Conservation (phyloP, 768 basidiomycete genomes). For the Russula sp. region DNA sequence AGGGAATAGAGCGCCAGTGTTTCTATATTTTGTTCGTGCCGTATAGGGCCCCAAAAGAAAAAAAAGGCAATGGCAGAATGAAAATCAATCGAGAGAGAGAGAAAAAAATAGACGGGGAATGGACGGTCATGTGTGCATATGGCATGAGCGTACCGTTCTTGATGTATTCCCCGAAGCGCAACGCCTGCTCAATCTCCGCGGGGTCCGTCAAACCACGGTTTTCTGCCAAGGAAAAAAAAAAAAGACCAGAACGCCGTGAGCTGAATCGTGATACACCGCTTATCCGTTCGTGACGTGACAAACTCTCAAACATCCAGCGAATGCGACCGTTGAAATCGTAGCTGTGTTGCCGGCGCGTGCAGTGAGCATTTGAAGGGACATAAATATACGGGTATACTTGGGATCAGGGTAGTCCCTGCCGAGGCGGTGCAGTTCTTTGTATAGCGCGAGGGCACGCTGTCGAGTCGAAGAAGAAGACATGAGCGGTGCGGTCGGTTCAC, state of each 20-base stretch:
- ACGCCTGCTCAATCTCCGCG: constrained; percentile 68
- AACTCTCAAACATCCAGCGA: constrained; percentile 67
- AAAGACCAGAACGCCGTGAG: neutral
- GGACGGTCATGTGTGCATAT: neutral
- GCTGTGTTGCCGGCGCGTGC: constrained; percentile 30
- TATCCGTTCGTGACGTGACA: constrained; percentile 22
- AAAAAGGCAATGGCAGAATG: too few relatives aligned
- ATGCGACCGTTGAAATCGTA: constrained; percentile 75
- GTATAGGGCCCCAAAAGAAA: neutral
- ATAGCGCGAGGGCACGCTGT: constrained; percentile 59
- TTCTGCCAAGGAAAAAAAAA: constrained; percentile 34
- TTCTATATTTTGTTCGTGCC: constrained; percentile 32
- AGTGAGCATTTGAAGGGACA: neutral
- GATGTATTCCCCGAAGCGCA: constrained; percentile 75
- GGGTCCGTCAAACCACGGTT: constrained; percentile 57
- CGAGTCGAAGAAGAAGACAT: constrained; percentile 39
- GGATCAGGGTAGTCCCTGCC: constrained; percentile 81
- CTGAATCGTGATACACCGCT: neutral
- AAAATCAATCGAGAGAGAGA: too few relatives aligned
- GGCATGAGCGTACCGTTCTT: constrained; percentile 55
- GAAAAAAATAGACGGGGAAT: neutral
- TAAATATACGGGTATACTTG: constrained; percentile 35
- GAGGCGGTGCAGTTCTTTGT: constrained; percentile 76
- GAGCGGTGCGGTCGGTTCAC: neutral
- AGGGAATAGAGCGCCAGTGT: constrained; percentile 76